Conservation (phyloP, 257 asterid genomes). For the Pogostemon cablin region DNA sequence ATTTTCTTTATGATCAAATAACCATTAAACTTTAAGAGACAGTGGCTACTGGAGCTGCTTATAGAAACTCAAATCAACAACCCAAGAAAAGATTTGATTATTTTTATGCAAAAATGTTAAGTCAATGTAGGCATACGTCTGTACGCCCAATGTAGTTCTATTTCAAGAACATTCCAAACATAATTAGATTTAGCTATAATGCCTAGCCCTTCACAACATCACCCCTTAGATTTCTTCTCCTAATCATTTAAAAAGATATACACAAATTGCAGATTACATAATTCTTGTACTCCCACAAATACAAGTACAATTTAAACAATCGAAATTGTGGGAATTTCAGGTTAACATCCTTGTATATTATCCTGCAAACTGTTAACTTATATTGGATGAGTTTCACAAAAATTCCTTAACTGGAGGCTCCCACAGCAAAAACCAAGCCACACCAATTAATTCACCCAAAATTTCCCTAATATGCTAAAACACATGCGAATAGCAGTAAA, state of each 20-base stretch:
- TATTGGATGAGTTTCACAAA: background rate
- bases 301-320: background rate
- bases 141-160: no score
- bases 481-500: background rate
- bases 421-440: constrained; percentile 2
- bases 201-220: background rate
- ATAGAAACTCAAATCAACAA: background rate
- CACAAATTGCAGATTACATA: background rate
- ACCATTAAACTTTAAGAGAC: background rate
- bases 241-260: background rate
- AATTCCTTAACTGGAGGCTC: background rate
- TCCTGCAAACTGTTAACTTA: background rate
- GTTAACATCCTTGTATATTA: background rate
- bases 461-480: background rate
- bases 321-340: constrained; percentile 5
- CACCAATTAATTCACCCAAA: constrained; percentile 8
- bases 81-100: background rate
- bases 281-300: background rate
- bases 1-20: background rate
- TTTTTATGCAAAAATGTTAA: background rate
- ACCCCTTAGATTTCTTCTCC: background rate
- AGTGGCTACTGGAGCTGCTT: background rate
- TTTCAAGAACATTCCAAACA: background rate
- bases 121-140: background rate
- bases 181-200: background rate